Conservation (phyloP, 495 filamentous ascomycete genomes). For the Rusavskia elegans region DNA sequence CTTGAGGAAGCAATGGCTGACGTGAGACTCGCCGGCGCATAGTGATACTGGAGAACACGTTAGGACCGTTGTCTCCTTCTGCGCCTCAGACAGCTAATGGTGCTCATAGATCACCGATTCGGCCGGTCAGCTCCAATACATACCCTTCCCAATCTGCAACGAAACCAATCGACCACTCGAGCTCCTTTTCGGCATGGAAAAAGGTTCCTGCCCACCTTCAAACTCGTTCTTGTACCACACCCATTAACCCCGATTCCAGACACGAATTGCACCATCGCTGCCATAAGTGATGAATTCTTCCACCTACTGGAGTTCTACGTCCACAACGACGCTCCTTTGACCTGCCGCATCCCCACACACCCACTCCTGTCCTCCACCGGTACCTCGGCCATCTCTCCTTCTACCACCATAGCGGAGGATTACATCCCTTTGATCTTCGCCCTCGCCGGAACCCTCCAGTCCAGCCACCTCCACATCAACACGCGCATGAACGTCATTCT, state of each 20-base stretch:
- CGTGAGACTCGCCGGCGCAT: neutral
- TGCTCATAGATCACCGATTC: conserved; percentile 51
- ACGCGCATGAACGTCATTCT: conserved; percentile 77
- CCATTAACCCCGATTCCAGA: conserved; percentile 26
- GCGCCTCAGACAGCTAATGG: too few relatives aligned
- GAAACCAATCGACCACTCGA: conserved; percentile 72
- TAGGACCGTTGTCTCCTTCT: conserved; percentile 13
- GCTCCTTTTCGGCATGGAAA: conserved; percentile 70
- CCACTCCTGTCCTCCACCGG: conserved; percentile 31
- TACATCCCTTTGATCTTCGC: conserved; percentile 66
- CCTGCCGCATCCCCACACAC: conserved; percentile 75
- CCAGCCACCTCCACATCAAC: conserved; percentile 78
- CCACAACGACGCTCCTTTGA: conserved; percentile 85
- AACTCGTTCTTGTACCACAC: neutral
- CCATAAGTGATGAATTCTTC: conserved; percentile 78
- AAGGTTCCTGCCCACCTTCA: conserved; percentile 11
- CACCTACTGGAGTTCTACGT: conserved; percentile 98
- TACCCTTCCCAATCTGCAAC: conserved; percentile 83
- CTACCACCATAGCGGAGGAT: conserved; percentile 18
- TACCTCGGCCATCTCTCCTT: conserved; percentile 9
- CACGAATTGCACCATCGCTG: conserved; percentile 79
- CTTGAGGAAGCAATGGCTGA: conserved; percentile 1
- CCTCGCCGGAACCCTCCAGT: conserved; percentile 73
- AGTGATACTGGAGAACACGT: conserved; percentile 51
- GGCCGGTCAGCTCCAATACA: conserved; percentile 75